Evolutionary conservation across 805 yeast genomes (phyloP).

Genomic region (Ogataea glucozyma): DNA sequence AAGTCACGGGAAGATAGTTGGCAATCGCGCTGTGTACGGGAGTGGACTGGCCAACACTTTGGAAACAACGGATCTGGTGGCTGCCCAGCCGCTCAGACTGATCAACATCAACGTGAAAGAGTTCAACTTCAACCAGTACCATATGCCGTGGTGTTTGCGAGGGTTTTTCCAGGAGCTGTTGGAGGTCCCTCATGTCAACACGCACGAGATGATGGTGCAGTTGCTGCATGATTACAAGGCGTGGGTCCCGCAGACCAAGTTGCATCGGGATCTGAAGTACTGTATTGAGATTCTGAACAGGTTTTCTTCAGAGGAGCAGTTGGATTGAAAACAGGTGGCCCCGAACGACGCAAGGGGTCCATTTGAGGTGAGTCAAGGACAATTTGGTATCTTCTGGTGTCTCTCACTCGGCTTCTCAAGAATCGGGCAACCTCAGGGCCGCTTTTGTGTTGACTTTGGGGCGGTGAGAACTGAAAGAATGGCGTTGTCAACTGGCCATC

Average conservation of each 20-base stretch:
- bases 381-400: too few species aligned
- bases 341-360: background rate
- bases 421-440: too few species aligned
- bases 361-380: background rate
- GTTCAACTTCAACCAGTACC: constrained; percentile 74
- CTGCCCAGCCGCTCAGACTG: constrained; percentile 39
- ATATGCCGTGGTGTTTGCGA: constrained; percentile 90
- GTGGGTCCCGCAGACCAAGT: constrained; percentile 84
- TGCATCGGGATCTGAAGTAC: constrained; percentile 77
- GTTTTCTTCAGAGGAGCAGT: too few species aligned
- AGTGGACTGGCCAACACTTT: constrained; percentile 70
- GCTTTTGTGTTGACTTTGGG: too few species aligned
- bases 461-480: too few species aligned
- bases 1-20: constrained; percentile 75
- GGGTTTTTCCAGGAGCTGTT: constrained; percentile 70
- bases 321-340: constrained; percentile 12
- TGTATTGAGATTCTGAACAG: constrained; percentile 34
- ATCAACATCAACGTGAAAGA: constrained; percentile 41
- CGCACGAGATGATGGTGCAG: constrained; percentile 44
- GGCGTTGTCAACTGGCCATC: too few species aligned
- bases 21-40: constrained; percentile 66
- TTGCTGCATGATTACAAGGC: constrained; percentile 60
- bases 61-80: constrained; percentile 66
- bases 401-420: too few species aligned
- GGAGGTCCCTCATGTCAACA: constrained; percentile 50